Base-by-base conservation (phyloP, 2,329 filamentous ascomycete species). In the Dryadomyces quercivorus region DNA sequence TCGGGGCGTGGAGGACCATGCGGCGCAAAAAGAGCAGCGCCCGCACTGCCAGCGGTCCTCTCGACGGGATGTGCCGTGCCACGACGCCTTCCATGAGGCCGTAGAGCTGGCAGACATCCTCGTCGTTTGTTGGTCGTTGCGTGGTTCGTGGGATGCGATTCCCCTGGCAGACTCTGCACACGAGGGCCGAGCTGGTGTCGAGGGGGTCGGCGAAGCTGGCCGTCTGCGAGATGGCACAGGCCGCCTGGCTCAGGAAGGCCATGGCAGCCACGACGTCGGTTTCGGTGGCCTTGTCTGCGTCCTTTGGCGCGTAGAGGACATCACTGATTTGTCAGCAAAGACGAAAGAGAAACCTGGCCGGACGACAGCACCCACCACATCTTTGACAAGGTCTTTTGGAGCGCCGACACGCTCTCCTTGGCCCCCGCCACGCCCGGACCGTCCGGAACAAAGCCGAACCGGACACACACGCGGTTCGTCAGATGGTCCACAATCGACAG, bases 1-100 rank as follows among this genome's bases (percentile, higher is more conserved):
- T 31, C 36, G 38, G 46, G 40, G 53, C 20, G 48, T 60, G 59
- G 20, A 55, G 52, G 10, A 50, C 55, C 31, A 58, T 56, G 9
- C 57, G 59, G 1, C 55, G 57, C 5, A 56, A 20, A 2, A 56
- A 15, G 5, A 55, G 15, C 16, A 59, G 34, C 5, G 55, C 56
- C n/a, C 55, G 55, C 2, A 57, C 56, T 4, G 56, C 45, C 15
- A 59, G 50, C 3, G 57, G 57, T 15, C 58, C 54, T 0, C 48
- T 50, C 8, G 16, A 22, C 7, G 55, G 54, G 1, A 58, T 34
- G 3, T 43, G 22, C 3, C 31, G 18, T 0, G n/a, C 20, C 12
- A 50, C 12, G 1, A 54, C 7, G 4, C 3, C 12, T 8, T n/a
- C 22, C 22, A 54, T 31, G 2, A 48, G 13, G 18, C 2, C 15